Base-by-base conservation (phyloP, 768 basidiomycete genomes). In the Mycena latifolia region DNA sequence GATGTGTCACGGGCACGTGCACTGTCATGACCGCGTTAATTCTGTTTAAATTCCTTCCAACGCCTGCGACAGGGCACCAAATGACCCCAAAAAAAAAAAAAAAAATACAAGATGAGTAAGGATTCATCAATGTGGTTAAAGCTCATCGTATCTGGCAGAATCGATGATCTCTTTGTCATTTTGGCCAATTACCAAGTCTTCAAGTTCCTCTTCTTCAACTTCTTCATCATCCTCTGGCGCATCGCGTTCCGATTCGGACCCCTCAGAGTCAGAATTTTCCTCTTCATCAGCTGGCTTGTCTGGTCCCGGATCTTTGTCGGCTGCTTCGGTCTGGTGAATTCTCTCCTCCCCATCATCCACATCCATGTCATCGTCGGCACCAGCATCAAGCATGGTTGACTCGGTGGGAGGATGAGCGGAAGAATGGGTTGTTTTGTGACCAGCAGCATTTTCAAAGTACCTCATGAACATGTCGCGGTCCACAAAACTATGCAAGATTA, bases 401-500 rank as follows among this genome's bases (percentile, higher is more conserved):
- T 41, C 31, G 3, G 37, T 17, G 10, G 47, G 15, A 12, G 31
- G 14, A 29, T 35, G 27, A 15, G 10, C 24, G 2, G 35, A 18
- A 10, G n/a, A 11, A 29, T 17, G 14, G 17, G 31, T 11, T 17
- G 43, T n/a, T 20, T 20, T 15, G 39, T 80, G 77, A 22, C 80
- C 79, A 33, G 80, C 59, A 2, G 75, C 80, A 8, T 73, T 66
- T 5, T 75, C 75, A 18, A 67, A 55, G n/a, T n/a, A n/a, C n/a
- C n/a, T n/a, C n/a, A n/a, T n/a, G n/a, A n/a, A n/a, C n/a, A n/a
- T n/a, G n/a, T 83, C 81, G 4, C 77, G 70, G 60, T 82, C 80
- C 12, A 77, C 78, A 61, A 81, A 82, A 7, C 82, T 83, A 39
- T 2, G 29, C n/a, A n/a, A n/a, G n/a, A n/a, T n/a, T n/a, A 37